Evolutionary conservation across 1,284 basidiomycete genomes (phyloP), one percentile per base, ranked within the genome.

Genomic region (Pseudozyma thailandica): DNA sequence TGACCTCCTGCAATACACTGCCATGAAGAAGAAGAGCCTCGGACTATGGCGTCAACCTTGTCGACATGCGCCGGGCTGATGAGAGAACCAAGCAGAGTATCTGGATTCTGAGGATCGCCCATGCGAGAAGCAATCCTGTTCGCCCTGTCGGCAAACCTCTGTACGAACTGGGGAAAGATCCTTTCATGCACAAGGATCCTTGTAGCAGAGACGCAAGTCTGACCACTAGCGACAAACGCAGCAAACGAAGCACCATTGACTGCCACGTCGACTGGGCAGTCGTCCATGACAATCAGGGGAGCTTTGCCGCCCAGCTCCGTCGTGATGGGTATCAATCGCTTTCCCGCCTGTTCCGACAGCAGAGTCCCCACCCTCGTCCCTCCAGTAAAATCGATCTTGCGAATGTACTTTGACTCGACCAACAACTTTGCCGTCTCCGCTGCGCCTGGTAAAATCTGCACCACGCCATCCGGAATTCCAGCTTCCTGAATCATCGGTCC

Each of bases 161-260:
- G 74, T 84, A 92, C 86, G 81, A 92, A 92, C 4, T 83, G 80
- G 43, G 90, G 87, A 71, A 90, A 91, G 49, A 92, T 86, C 9
- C 80, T 81, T 38, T 88, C 87, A 33, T 68, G 63, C n/a, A 68
- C 53, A 18, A 60, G 10, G 39, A 69, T 50, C 16, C 66, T 41
- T 7, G 63, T 69, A 2, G 64, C 54, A n/a, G 66, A 55, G 10
- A 71, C 66, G 38, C 66, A 71, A 23, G 65, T 69, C 84, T 93
- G 91, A 2, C 92, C 91, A 30, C 91, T 91, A 1, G 91, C 91
- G 35, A 92, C 85, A 74, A 92, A 93, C 1, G 89, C 87, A n/a
- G 91, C 89, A 78, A 92, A 92, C 2, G 90, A 89, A 2, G 33
- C 33, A 16, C 33, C 33, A 71, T 92, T 91, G 16, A 91, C 89